Evolutionary conservation across 768 basidiomycete species (phyloP).

Genomic region (Pleurotus tuoliensis): DNA sequence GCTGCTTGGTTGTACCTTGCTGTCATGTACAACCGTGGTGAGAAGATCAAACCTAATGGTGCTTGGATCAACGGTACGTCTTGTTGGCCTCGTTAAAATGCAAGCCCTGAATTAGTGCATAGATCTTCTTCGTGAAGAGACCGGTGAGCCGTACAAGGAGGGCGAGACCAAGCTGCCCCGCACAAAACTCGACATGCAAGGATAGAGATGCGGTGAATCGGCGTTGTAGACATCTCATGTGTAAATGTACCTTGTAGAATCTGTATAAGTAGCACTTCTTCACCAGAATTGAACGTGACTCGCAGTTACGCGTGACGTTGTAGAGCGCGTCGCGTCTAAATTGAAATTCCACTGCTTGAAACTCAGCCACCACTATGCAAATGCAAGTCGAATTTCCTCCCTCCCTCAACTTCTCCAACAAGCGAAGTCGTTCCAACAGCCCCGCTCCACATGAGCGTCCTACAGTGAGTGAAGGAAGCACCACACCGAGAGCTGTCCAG

Average conservation of each 20-base stretch:
- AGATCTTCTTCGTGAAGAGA: conserved; percentile 69
- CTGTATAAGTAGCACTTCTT: background rate
- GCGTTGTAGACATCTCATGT: background rate
- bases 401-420: background rate
- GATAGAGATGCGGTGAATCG: conserved; percentile 23
- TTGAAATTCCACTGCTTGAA: background rate
- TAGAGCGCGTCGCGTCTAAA: conserved; percentile 1
- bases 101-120: background rate
- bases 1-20: conserved; percentile 62
- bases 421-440: conserved; percentile 1
- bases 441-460: background rate
- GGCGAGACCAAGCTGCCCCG: conserved; percentile 76
- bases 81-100: background rate
- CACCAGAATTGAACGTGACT: background rate
- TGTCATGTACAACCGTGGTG: conserved; percentile 73
- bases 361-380: background rate
- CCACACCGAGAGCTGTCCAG: background rate
- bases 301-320: background rate
- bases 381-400: background rate
- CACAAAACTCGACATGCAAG: conserved; percentile 52
- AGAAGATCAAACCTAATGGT: conserved; percentile 76
- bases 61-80: conserved; percentile 71
- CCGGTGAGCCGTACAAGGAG: conserved; percentile 60
- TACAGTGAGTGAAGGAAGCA: background rate
- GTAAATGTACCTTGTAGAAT: background rate